Percentiles rank a stretch among this genome's conserved stretches.
These are phyloP conservation scores for Gossypium lobatum DNA, from an alignment of 441 rosid species.

Conservation along the genomic window DNA sequence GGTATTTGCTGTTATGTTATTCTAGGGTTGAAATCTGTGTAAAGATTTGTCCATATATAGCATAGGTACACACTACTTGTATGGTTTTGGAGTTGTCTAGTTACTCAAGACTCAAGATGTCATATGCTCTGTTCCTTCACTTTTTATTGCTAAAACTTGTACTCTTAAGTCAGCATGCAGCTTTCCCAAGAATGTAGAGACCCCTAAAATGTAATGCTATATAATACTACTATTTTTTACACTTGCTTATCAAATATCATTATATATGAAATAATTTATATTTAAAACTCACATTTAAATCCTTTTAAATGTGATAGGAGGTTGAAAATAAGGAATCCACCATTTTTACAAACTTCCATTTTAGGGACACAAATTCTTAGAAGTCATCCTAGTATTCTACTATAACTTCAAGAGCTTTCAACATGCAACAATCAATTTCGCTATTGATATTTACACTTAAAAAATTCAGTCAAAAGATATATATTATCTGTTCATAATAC, in stretches of 20 bases:
- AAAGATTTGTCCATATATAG: neutral
- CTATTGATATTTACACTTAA: neutral
- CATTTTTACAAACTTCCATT: no score
- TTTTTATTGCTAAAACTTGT: neutral
- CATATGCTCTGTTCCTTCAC: neutral
- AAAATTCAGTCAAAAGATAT: no score
- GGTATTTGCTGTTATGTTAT: neutral
- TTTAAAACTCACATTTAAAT: no score
- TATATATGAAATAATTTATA: no score
- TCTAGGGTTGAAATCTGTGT: neutral
- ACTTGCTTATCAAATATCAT: no score
- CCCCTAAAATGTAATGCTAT: no score
- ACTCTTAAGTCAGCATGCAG: no score
- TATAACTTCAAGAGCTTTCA: neutral
- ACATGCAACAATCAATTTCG: neutral
- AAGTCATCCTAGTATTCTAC: neutral
- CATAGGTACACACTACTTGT: neutral
- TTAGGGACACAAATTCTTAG: no score
- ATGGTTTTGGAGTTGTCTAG: neutral
- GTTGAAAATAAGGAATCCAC: neutral
- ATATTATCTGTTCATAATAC: no score
- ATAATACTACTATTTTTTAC: no score
- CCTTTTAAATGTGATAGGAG: neutral
- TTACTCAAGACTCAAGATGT: neutral
- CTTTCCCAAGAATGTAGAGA: no score